Evolutionary conservation across 2,329 filamentous ascomycete species (phyloP).

Genomic region (Colletotrichum sp.): DNA sequence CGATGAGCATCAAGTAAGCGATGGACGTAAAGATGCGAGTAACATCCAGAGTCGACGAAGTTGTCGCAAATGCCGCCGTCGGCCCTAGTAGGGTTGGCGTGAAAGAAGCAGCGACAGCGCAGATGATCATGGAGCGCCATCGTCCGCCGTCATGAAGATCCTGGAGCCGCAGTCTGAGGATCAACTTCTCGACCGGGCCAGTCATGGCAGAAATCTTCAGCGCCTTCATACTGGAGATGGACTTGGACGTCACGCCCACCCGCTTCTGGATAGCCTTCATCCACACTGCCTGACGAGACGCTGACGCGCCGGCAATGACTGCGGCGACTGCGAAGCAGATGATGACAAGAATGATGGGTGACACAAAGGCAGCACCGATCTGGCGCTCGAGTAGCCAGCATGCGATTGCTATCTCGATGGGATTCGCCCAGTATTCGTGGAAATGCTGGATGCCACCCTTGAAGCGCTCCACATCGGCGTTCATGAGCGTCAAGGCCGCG

Average conservation of each 20-base stretch:
- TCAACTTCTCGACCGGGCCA: constrained; percentile 28
- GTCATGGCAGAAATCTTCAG: constrained; percentile 43
- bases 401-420: constrained; percentile 47
- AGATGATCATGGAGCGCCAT: constrained; percentile 29
- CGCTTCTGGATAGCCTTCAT: constrained; percentile 27
- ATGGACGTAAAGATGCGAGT: constrained; percentile 37
- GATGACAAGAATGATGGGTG: background rate
- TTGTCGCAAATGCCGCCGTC: constrained; percentile 35
- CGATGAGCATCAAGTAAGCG: constrained; percentile 38
- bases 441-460: constrained; percentile 34
- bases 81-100: constrained; percentile 39
- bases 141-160: constrained; percentile 34
- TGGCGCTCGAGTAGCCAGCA: constrained; percentile 52
- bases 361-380: constrained; percentile 3
- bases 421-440: constrained; percentile 46
- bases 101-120: constrained; percentile 33
- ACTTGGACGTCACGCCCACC: constrained; percentile 28
- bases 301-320: background rate
- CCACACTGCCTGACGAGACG: constrained; percentile 24
- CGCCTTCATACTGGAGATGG: constrained; percentile 40
- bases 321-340: background rate
- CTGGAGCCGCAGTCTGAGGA: constrained; percentile 37
- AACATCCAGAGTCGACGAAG: constrained; percentile 26
- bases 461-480: constrained; percentile 50
- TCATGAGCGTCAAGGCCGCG: constrained; percentile 52